Percentiles rank a stretch among this genome's conserved stretches.
phyloP scores from a whole-genome alignment of 768 basidiomycete species.

The Termitomyces sp. region DNA sequence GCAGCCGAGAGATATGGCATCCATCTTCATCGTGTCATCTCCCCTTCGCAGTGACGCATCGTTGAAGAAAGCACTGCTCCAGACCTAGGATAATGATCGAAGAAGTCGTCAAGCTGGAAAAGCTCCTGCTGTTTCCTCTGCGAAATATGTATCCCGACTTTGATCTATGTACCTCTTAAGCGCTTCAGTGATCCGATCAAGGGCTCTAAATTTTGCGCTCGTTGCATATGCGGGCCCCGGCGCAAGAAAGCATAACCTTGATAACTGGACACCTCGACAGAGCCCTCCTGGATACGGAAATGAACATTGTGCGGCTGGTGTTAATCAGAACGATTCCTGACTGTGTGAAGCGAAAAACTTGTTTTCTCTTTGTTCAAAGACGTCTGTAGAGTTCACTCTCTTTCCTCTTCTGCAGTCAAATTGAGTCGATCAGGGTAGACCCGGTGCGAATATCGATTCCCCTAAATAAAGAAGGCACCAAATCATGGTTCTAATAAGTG shows the following conservation, averaged over 20 bases:
- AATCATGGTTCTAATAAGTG: neutral
- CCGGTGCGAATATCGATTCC: neutral
- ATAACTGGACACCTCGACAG: neutral
- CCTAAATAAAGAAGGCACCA: neutral
- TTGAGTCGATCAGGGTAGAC: neutral
- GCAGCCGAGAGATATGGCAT: conserved; percentile 8
- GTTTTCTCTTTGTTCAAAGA: neutral
- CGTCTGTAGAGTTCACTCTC: neutral
- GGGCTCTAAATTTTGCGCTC: neutral
- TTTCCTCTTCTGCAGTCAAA: neutral
- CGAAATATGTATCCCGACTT: too few species aligned
- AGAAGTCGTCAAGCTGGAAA: neutral
- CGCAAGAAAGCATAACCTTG: neutral
- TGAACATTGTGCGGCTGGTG: neutral
- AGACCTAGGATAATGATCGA: neutral
- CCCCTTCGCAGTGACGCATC: neutral
- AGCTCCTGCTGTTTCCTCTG: neutral
- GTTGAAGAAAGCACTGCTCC: neutral
- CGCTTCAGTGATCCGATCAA: neutral
- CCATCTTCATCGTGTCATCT: neutral
- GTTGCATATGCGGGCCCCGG: neutral
- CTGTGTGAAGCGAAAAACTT: neutral
- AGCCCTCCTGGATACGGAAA: neutral
- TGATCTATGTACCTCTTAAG: too few species aligned
- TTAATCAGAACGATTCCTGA: too few species aligned